Evolutionary conservation across 495 filamentous ascomycete species (phyloP).

Genomic region (Paragyromitra xinjiangensis): DNA sequence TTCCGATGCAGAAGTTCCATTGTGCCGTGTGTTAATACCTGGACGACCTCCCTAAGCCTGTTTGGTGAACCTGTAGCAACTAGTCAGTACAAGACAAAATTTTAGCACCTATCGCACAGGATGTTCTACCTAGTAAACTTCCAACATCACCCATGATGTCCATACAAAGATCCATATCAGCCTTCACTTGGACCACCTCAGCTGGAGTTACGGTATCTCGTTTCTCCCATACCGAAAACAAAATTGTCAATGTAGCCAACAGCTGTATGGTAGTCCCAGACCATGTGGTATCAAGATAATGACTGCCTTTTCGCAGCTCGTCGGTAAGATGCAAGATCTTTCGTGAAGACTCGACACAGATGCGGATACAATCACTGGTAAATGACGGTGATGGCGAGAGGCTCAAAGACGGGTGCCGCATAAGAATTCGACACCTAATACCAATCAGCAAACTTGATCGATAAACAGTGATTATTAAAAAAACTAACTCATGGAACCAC

Average conservation of each 20-base stretch:
- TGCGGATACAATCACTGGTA: constrained; percentile 70
- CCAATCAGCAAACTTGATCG: constrained; percentile 4
- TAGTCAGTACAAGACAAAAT: constrained; percentile 20
- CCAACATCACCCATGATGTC: constrained; percentile 73
- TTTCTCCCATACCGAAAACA: constrained; percentile 75
- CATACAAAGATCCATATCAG: constrained; percentile 76
- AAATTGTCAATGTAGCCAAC: constrained; percentile 74
- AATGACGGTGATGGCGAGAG: constrained; percentile 68
- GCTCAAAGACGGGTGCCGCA: constrained; percentile 78
- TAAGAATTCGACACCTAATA: constrained; percentile 59
- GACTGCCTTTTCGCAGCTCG: constrained; percentile 66
- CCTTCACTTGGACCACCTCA: constrained; percentile 66
- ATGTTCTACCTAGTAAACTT: constrained; percentile 67
- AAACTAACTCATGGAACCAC: constrained; percentile 61
- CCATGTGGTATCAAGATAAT: constrained; percentile 84
- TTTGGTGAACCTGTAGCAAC: constrained; percentile 52
- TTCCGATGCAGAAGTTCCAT: constrained; percentile 56
- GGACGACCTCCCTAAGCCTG: constrained; percentile 53
- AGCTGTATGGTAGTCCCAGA: constrained; percentile 75
- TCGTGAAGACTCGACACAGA: constrained; percentile 72
- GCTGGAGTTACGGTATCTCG: constrained; percentile 65
- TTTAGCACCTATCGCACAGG: neutral
- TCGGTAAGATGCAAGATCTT: constrained; percentile 70
- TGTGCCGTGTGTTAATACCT: constrained; percentile 54
- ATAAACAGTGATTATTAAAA: constrained; percentile 46